phyloP scores from a whole-genome alignment of 2,329 filamentous ascomycete genomes.

The Hypomyces rosellus region DNA sequence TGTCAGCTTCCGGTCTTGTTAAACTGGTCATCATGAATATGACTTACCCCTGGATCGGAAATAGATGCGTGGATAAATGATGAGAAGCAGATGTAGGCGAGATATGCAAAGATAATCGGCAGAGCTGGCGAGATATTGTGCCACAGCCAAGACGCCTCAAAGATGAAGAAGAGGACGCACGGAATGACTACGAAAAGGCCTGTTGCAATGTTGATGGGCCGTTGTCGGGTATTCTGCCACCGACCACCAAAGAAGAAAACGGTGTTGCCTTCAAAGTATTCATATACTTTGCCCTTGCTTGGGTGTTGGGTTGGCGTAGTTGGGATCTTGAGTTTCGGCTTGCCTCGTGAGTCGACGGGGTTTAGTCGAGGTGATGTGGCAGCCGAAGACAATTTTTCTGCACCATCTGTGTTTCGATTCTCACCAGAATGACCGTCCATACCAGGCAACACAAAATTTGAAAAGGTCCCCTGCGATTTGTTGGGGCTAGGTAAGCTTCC shows the following conservation, averaged over 20 bases:
- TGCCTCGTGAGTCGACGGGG: slow-evolving; percentile 34
- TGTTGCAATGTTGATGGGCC: slow-evolving; percentile 84
- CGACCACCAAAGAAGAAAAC: slow-evolving; percentile 82
- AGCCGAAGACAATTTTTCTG: slow-evolving; percentile 77
- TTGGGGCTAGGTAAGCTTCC: slow-evolving; percentile 53
- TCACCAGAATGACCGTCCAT: slow-evolving; percentile 41
- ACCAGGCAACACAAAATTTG: slow-evolving; percentile 61
- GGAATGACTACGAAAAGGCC: slow-evolving; percentile 75
- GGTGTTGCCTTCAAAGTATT: slow-evolving; percentile 93
- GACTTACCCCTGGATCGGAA: slow-evolving; percentile 83
- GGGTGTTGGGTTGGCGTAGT: slow-evolving; percentile 30
- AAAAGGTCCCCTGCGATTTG: slow-evolving; percentile 72
- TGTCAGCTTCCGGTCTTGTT: slow-evolving; percentile 12
- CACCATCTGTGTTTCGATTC: slow-evolving; percentile 56
- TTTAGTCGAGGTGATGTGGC: slow-evolving; percentile 66
- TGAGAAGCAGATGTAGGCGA: slow-evolving; percentile 85
- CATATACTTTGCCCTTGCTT: slow-evolving; percentile 61
- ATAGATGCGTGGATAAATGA: slow-evolving; percentile 91
- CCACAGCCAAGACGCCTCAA: slow-evolving; percentile 82
- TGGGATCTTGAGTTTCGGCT: slow-evolving; percentile 16
- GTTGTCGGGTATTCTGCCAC: slow-evolving; percentile 79
- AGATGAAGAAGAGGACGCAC: slow-evolving; percentile 74
- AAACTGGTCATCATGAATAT: background rate
- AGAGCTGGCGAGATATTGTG: slow-evolving; percentile 79
- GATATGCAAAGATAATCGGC: slow-evolving; percentile 81